A percentile compares a stretch with the other conserved stretches of the same genome.
Conservation (phyloP, 2,329 filamentous ascomycete species). For the Diaporthe citri region DNA sequence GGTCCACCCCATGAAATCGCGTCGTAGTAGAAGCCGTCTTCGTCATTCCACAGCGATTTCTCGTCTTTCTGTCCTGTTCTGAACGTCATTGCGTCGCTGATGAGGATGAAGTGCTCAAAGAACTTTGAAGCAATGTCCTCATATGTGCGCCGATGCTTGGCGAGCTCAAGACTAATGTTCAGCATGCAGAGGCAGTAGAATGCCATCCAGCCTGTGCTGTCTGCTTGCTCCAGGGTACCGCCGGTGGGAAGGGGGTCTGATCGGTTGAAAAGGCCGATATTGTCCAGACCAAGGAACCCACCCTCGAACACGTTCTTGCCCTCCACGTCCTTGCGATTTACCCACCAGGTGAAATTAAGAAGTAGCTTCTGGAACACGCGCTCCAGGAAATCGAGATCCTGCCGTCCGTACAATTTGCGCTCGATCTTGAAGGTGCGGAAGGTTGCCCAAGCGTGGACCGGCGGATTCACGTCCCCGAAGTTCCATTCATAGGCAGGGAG, state of each 20-base stretch:
- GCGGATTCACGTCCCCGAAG: slow-evolving; percentile 96
- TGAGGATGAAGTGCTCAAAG: slow-evolving; percentile 98
- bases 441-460: slow-evolving; percentile 95
- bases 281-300: slow-evolving; percentile 94
- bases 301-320: slow-evolving; percentile 99
- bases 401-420: slow-evolving; percentile 94
- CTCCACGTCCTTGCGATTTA: slow-evolving; percentile 93
- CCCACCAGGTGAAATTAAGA: slow-evolving; percentile 99
- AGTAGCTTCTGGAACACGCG: slow-evolving; percentile 96
- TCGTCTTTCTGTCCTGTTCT: slow-evolving; percentile 77
- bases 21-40: slow-evolving; percentile 98
- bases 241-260: slow-evolving; percentile 95
- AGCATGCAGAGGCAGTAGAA: slow-evolving; percentile 98
- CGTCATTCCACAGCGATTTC: slow-evolving; percentile 93
- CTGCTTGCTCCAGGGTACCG: slow-evolving; percentile 93
- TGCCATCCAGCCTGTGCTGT: slow-evolving; percentile 99
- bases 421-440: slow-evolving; percentile 99
- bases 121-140: slow-evolving; percentile 98
- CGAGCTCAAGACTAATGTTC: slow-evolving; percentile 94
- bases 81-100: slow-evolving; percentile 97
- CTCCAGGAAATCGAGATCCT: slow-evolving; percentile 95
- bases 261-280: slow-evolving; percentile 97
- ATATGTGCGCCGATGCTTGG: slow-evolving; percentile 94
- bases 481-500: slow-evolving; percentile 96
- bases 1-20: slow-evolving; percentile 96